Base-by-base conservation (phyloP, 2,329 filamentous ascomycete genomes). In the Onygenales sp. region DNA sequence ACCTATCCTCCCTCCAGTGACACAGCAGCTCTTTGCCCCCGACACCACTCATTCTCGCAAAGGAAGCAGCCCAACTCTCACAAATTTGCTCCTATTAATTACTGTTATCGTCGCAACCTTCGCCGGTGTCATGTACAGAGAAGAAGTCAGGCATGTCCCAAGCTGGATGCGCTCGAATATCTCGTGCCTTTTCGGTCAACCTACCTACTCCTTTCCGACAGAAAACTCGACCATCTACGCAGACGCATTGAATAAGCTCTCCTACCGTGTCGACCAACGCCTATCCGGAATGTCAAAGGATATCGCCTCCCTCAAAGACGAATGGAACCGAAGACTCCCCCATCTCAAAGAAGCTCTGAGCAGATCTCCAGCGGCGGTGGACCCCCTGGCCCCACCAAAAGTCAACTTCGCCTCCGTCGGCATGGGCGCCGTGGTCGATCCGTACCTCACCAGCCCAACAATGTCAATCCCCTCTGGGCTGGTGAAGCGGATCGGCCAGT, bases 381-480 rank as follows among this genome's bases (percentile, higher is more conserved):
- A 58, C 55, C 53, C 56, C 48, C 50, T 58, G 43, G 27, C 53
- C 50, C 46, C 61, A 2, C 58, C 58, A 51, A 78, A 79, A 53
- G 73, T 90, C 69, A 95, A 96, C 72, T 90, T 84, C 71, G 86
- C 95, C 61, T 78, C 79, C 2, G 63, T 70, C 1, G 81, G 82
- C 4, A 71, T 83, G 14, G 89, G 88, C 5, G 87, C 88, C 1
- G 61, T 76, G 1, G 71, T 93, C 57, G 80, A 90, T 59, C 72
- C 73, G 0, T 60, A 66, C 2, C 69, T 79, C 32, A 86, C 83
- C 1, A 90, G 87, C 0, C 75, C 78, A 0, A 78, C 78, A 0
- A 75, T 69, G 57, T 70, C 58, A 64, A 66, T 53, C 60, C 57
- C 58, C 31, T 59, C 43, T 45, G 57, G 51, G 45, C 48, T 62